Conservation (phyloP, 148 eudicot species). For the Vaccinium myrtillus region DNA sequence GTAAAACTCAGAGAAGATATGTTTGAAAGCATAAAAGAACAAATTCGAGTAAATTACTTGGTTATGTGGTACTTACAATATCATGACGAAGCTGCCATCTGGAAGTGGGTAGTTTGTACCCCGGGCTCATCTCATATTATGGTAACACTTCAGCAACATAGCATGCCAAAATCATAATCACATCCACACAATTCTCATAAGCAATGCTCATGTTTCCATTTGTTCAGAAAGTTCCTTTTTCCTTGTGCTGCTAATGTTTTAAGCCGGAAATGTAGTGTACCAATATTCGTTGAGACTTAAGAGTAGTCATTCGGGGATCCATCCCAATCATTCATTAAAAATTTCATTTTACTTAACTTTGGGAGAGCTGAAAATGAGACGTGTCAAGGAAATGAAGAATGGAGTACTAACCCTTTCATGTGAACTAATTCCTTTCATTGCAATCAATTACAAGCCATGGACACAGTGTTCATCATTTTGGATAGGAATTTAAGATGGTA, state of each 20-base stretch:
- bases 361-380: neutral
- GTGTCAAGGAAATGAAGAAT: neutral
- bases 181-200: neutral
- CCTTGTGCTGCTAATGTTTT: neutral
- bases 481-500: neutral
- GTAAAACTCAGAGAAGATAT: neutral
- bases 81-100: neutral
- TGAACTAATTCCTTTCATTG: neutral
- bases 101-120: neutral
- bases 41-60: neutral
- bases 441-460: neutral
- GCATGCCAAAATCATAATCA: slow-evolving; percentile 1
- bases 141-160: neutral
- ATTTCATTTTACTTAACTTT: neutral
- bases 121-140: neutral
- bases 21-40: neutral
- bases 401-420: neutral
- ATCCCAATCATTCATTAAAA: neutral
- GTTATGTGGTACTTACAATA: neutral
- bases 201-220: neutral
- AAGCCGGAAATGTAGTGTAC: too few species aligned
- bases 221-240: neutral
- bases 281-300: too few species aligned
- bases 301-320: neutral
- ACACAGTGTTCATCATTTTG: neutral